phyloP scores from a whole-genome alignment of 257 asterid genomes.

The Plantago major region DNA sequence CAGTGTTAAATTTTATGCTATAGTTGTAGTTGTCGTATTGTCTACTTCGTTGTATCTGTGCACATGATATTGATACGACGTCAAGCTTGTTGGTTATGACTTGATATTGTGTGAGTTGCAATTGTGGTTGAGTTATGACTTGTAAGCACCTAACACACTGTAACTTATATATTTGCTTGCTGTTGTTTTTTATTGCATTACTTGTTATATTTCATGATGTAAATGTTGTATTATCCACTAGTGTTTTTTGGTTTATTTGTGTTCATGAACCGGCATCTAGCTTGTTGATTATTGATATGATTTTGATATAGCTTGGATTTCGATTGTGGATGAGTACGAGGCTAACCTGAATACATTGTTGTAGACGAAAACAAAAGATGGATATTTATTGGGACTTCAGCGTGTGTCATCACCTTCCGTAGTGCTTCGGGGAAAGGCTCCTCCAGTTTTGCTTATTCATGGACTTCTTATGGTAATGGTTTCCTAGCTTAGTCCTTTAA shows the following conservation, averaged over 20 bases:
- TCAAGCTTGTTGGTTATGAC: too few relatives aligned
- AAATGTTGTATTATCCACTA: neutral
- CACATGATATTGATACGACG: too few relatives aligned
- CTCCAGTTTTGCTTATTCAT: constrained; percentile 84
- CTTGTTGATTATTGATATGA: neutral
- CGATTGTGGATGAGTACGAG: neutral
- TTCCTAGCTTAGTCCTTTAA: neutral
- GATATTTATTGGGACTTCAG: constrained; percentile 82
- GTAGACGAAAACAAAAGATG: constrained; percentile 78
- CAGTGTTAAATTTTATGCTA: too few relatives aligned
- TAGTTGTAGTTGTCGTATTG: too few relatives aligned
- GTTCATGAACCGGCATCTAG: neutral
- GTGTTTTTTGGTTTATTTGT: neutral
- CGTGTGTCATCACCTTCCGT: constrained; percentile 67
- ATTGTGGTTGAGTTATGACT: too few relatives aligned
- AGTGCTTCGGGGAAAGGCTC: constrained; percentile 29
- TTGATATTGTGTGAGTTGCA: too few relatives aligned
- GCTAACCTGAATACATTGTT: neutral
- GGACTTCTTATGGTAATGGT: constrained; percentile 80
- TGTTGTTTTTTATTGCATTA: neutral
- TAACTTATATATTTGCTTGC: neutral
- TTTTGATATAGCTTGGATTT: constrained; percentile 5
- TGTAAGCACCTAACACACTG: too few relatives aligned
- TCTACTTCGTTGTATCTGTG: too few relatives aligned
- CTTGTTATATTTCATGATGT: neutral